Conservation (phyloP, 2,329 filamentous ascomycete genomes). For the Alternaria postmessia region DNA sequence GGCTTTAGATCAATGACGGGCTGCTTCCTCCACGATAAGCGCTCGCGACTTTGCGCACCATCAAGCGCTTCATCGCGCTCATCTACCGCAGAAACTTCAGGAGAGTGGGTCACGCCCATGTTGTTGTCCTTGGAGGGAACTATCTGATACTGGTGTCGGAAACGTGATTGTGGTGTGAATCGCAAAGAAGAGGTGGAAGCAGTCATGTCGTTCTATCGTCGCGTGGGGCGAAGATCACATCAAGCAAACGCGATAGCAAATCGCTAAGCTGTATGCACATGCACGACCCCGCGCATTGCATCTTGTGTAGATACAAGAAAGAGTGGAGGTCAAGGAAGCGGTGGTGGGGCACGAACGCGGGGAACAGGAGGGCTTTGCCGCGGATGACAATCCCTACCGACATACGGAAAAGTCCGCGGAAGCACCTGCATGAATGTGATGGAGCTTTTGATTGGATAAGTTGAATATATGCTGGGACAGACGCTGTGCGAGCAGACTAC, state of each 20-base stretch:
- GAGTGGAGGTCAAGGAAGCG: too few relatives aligned
- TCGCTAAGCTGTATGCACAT: background rate
- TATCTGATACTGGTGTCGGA: constrained; percentile 29
- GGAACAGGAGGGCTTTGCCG: too few relatives aligned
- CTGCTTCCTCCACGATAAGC: constrained; percentile 21
- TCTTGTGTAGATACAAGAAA: too few relatives aligned
- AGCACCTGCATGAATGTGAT: too few relatives aligned
- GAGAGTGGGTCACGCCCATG: constrained; percentile 5
- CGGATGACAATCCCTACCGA: too few relatives aligned
- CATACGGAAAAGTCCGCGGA: rapidly evolving
- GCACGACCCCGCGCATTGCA: too few relatives aligned
- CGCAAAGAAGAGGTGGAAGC: background rate
- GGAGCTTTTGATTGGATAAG: too few relatives aligned
- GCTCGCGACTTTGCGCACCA: background rate
- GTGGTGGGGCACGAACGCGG: too few relatives aligned
- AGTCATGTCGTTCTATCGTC: background rate
- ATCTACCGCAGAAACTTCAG: constrained; percentile 1
- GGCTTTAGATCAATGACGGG: constrained; percentile 20
- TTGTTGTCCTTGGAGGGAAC: constrained; percentile 22
- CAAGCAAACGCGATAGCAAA: background rate
- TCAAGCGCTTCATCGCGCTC: background rate
- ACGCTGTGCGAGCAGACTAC: too few relatives aligned
- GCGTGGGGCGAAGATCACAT: background rate
- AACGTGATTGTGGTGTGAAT: background rate
- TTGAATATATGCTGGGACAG: too few relatives aligned